These are phyloP conservation scores for Diplosphaera chodatii DNA, from an alignment of 139 green algal species.

Conservation along the genomic window DNA sequence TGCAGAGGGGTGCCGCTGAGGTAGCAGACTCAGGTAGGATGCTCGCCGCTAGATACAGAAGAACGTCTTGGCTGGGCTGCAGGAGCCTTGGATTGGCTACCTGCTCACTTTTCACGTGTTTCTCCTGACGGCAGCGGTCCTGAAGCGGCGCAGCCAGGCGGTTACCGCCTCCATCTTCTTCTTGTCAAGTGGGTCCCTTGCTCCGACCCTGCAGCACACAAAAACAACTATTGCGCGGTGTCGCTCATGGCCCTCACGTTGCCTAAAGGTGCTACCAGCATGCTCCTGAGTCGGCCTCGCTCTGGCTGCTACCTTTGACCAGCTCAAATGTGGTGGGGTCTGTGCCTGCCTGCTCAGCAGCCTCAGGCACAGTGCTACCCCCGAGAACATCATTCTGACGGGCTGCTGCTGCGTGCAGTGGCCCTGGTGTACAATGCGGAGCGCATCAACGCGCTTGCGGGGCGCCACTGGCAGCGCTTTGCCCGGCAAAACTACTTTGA, in stretches of 20 bases:
- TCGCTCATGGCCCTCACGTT: constrained; percentile 5
- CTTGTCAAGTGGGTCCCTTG: constrained; percentile 15
- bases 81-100: constrained; percentile 42
- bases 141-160: constrained; percentile 15
- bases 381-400: too few species aligned
- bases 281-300: too few species aligned
- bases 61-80: neutral
- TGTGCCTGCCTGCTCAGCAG: too few species aligned
- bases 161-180: constrained; percentile 26
- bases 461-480: constrained; percentile 35
- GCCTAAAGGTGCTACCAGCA: too few species aligned
- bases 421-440: constrained; percentile 37
- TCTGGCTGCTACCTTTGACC: too few species aligned
- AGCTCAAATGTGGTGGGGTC: too few species aligned
- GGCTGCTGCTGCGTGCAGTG: constrained; percentile 25
- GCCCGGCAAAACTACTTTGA: constrained; percentile 52
- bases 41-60: too few species aligned
- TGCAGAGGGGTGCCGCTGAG: neutral
- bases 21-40: too few species aligned
- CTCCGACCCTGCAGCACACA: neutral
- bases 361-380: too few species aligned
- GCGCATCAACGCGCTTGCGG: constrained; percentile 29
- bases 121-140: constrained; percentile 27
- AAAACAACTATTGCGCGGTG: too few species aligned
- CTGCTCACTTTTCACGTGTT: constrained; percentile 31